Evolutionary conservation across 495 filamentous ascomycete species (phyloP).

Genomic region (Annulohypoxylon bovei): DNA sequence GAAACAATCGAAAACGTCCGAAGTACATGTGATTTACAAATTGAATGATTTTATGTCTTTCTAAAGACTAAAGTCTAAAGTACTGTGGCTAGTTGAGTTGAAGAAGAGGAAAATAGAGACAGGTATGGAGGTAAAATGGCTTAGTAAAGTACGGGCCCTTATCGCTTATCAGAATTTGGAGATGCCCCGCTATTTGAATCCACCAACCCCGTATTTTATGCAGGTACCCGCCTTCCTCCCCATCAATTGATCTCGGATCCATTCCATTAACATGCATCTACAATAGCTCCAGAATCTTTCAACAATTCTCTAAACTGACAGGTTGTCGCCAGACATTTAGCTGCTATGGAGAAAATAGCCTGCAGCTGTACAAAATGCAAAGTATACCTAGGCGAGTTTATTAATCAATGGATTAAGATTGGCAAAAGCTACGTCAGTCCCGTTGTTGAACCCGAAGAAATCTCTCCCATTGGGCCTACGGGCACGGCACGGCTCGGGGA

Average conservation of each 20-base stretch:
- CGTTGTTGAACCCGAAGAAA: conserved; percentile 39
- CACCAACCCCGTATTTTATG: conserved; percentile 16
- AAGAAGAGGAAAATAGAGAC: too few relatives aligned
- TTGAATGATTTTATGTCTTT: too few relatives aligned
- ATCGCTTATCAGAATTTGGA: neutral
- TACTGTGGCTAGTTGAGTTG: too few relatives aligned
- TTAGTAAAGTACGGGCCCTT: too few relatives aligned
- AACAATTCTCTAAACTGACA: neutral
- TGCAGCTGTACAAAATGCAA: conserved; percentile 55
- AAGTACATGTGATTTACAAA: too few relatives aligned
- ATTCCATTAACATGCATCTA: neutral
- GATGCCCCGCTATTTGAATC: neutral
- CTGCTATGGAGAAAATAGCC: conserved; percentile 46
- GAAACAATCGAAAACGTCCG: too few relatives aligned
- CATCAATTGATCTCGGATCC: neutral
- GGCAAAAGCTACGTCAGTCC: conserved; percentile 57
- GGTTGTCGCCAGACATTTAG: neutral
- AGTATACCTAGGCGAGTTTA: conserved; percentile 46
- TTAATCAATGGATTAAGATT: conserved; percentile 58
- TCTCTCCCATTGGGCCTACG: conserved; percentile 21
- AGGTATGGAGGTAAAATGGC: too few relatives aligned
- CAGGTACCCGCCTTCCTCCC: conserved; percentile 7
- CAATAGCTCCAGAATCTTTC: neutral
- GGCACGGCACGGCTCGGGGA: conserved; percentile 42
- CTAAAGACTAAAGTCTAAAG: too few relatives aligned